Percentiles rank a stretch among this genome's conserved stretches.
Conservation (phyloP, 768 basidiomycete species). For the Tephrocybe sp. region DNA sequence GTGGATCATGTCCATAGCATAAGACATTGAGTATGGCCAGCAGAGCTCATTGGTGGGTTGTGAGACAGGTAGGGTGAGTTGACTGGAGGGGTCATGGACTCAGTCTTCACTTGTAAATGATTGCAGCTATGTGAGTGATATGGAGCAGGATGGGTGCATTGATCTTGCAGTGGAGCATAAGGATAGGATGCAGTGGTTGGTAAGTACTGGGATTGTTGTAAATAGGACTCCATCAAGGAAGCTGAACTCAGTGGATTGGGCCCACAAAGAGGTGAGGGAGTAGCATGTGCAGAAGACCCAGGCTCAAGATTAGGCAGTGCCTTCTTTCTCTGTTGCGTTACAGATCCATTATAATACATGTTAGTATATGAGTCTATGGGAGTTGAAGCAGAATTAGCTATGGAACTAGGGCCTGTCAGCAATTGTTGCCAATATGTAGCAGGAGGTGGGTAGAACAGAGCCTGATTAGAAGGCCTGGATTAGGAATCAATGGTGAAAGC, state of each 20-base stretch:
- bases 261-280: conserved; percentile 64
- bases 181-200: conserved; percentile 50
- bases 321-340: conserved; percentile 52
- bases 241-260: conserved; percentile 45
- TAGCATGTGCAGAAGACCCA: conserved; percentile 45
- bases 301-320: conserved; percentile 54
- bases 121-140: conserved; percentile 59
- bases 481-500: conserved; percentile 41
- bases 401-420: conserved; percentile 31
- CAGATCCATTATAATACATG: conserved; percentile 59
- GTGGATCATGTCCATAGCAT: conserved; percentile 66
- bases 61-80: conserved; percentile 62
- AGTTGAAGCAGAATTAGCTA: conserved; percentile 34
- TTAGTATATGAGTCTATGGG: conserved; percentile 54
- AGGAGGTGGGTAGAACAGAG: conserved; percentile 57
- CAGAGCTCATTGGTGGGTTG: conserved; percentile 36
- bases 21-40: conserved; percentile 41
- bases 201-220: too few species aligned
- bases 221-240: too few species aligned
- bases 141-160: conserved; percentile 35
- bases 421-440: conserved; percentile 60
- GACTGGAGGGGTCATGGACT: too few species aligned
- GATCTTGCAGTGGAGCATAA: conserved; percentile 45
- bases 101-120: too few species aligned
- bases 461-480: conserved; percentile 41